phyloP scores from a whole-genome alignment of 1,284 basidiomycete genomes.

The Microbotryomycetes sp. region DNA sequence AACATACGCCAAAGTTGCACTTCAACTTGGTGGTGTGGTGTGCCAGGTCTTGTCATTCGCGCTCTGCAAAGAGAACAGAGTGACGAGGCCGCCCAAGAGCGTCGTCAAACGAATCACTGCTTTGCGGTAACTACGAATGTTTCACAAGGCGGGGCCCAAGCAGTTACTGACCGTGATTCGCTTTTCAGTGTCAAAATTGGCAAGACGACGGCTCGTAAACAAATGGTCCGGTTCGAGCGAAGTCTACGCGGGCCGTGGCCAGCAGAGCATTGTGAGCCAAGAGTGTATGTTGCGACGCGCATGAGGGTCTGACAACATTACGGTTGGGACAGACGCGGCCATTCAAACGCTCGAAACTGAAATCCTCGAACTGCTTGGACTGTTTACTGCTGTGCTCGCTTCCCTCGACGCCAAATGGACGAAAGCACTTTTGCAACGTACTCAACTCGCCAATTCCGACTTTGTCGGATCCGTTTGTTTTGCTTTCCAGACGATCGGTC shows the following conservation, averaged over 20 bases:
- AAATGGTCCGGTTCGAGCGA: constrained; percentile 26
- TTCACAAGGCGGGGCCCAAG: no score
- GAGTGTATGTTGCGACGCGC: neutral
- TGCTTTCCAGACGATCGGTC: neutral
- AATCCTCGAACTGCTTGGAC: constrained; percentile 25
- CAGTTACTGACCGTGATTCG: no score
- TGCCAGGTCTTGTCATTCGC: constrained; percentile 26
- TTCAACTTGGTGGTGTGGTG: constrained; percentile 19
- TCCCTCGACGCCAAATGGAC: constrained; percentile 26
- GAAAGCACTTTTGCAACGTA: constrained; percentile 23
- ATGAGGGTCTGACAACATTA: neutral
- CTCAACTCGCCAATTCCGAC: constrained; percentile 20
- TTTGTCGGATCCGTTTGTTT: neutral
- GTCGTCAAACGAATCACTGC: constrained; percentile 23
- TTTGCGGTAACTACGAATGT: constrained; percentile 5
- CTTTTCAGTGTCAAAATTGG: constrained; percentile 10
- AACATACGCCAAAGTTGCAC: constrained; percentile 23
- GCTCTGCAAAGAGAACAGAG: constrained; percentile 16
- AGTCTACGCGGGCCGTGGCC: constrained; percentile 25
- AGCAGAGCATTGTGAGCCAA: constrained; percentile 11
- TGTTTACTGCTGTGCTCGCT: constrained; percentile 15
- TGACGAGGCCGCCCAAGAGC: constrained; percentile 14
- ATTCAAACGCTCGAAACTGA: constrained; percentile 6
- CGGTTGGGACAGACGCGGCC: neutral
- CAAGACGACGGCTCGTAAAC: constrained; percentile 13